Evolutionary conservation across 2,329 filamentous ascomycete genomes (phyloP), one percentile per base, ranked within the genome.

Genomic region (Fusarium subtropicale): DNA sequence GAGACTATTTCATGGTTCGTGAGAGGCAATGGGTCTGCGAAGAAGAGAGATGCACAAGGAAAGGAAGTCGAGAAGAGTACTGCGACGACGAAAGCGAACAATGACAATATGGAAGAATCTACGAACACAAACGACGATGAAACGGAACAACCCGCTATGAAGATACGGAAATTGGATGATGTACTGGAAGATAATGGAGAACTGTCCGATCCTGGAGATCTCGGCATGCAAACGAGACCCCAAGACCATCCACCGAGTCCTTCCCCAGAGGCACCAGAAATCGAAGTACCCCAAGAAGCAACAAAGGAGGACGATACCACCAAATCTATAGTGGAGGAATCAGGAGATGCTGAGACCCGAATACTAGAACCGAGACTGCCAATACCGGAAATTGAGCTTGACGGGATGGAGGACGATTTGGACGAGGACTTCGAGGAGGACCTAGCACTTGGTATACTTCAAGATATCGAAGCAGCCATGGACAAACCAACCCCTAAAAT

Each of bases 1-100:
- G 84, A 84, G 42, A 87, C 84, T 0, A 87, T 90, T 65, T 80
- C 86, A 20, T 74, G 81, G 36, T 90, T 90, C 60, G 76, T 87
- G 10, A 77, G 79, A 36, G 77, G 79, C 0, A 76, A 78, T n/a
- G 76, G 75, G 2, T 68, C 69, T 4, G 59, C 60, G 2, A 79
- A 69, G 55, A 80, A 79, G 70, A 76, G 76, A 39, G 75, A 76
- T 33, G 55, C 42, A 5, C 62, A 56, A 8, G 77, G 76, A 5
- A 54, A 57, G 18, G 64, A 66, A 6, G 56, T 72, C 24, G 58
- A 54, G 15, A 46, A 64, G 15, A 16, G n/a, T 11, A 28, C 64
- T 58, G 34, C 56, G 30, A 36, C 47, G 4, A 50, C 56, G 20
- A 64, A n/a, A 16, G 28, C n/a, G 26, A 48, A 54, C 1, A 56